Evolutionary conservation across 768 basidiomycete species (phyloP).

Genomic region (Calvatia gigantea): DNA sequence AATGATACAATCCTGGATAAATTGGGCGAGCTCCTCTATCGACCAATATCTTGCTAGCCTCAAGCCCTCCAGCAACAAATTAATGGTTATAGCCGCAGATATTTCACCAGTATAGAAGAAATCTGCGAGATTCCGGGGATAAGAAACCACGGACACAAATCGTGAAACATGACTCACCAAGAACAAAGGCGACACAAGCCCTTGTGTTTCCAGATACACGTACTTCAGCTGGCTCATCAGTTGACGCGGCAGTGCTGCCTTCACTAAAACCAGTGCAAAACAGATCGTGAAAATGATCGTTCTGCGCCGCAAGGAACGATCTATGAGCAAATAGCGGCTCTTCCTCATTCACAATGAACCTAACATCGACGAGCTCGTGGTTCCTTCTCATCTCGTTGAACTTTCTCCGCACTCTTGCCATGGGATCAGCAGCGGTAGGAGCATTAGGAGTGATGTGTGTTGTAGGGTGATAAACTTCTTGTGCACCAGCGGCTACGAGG

Average conservation of each 20-base stretch:
- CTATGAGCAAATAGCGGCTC: constrained; percentile 9
- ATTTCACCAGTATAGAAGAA: background rate
- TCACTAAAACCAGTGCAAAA: constrained; percentile 10
- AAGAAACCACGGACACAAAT: background rate
- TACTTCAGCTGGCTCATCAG: background rate
- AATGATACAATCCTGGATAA: background rate
- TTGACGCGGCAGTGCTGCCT: background rate
- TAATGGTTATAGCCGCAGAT: background rate
- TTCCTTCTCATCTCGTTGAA: constrained; percentile 7
- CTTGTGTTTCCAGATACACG: background rate
- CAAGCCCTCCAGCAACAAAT: background rate
- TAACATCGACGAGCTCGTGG: constrained; percentile 6
- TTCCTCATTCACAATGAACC: constrained; percentile 3
- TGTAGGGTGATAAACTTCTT: constrained; percentile 7
- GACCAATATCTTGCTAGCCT: background rate
- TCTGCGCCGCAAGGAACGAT: constrained; percentile 10
- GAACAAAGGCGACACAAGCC: background rate
- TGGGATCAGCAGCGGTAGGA: background rate
- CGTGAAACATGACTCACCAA: background rate
- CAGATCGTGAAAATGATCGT: constrained; percentile 1
- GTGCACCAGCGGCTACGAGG: constrained; percentile 10
- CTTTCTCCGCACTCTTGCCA: background rate
- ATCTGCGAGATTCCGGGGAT: background rate
- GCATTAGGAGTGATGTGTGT: background rate
- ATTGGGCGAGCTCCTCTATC: background rate